phyloP scores from a whole-genome alignment of 352 stramenopile genomes.

The Pythium graminicola region DNA sequence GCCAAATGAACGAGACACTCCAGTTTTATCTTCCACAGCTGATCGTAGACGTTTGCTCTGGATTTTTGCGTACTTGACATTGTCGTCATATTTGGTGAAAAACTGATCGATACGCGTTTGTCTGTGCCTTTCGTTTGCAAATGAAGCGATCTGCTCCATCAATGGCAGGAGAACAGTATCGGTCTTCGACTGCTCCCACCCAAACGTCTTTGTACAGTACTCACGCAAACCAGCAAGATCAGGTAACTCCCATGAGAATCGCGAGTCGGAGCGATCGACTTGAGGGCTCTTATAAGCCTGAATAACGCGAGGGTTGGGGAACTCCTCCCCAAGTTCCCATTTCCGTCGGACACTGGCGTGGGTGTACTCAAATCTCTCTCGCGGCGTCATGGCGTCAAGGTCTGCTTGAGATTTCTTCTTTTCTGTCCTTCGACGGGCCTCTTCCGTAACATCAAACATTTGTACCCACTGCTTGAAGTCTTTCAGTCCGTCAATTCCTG shows the following conservation, averaged over 20 bases:
- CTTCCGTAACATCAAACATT: slow-evolving; percentile 53
- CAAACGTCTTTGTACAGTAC: slow-evolving; percentile 88
- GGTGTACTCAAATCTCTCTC: slow-evolving; percentile 87
- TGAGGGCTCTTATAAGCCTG: slow-evolving; percentile 93
- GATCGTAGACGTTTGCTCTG: slow-evolving; percentile 82
- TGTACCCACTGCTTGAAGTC: slow-evolving; percentile 72
- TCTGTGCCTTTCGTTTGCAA: slow-evolving; percentile 27
- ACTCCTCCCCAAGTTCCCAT: slow-evolving; percentile 91
- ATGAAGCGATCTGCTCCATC: slow-evolving; percentile 45
- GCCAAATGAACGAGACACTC: background rate
- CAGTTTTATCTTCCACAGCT: slow-evolving; percentile 51
- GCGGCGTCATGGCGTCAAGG: slow-evolving; percentile 34
- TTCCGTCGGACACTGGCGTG: slow-evolving; percentile 86
- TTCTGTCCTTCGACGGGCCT: slow-evolving; percentile 41
- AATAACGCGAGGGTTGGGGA: slow-evolving; percentile 90
- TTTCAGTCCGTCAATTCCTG: slow-evolving; percentile 79
- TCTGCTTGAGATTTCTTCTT: slow-evolving; percentile 54
- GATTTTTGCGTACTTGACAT: slow-evolving; percentile 92
- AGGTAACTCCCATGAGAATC: slow-evolving; percentile 92
- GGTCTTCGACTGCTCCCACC: slow-evolving; percentile 91
- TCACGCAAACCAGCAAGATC: slow-evolving; percentile 79
- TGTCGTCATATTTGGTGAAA: slow-evolving; percentile 95
- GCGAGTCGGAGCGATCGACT: slow-evolving; percentile 66
- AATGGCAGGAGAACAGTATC: slow-evolving; percentile 89
- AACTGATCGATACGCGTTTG: slow-evolving; percentile 94